Base-by-base conservation (phyloP, 805 yeast genomes). In the Zygosaccharomyces bailii region DNA sequence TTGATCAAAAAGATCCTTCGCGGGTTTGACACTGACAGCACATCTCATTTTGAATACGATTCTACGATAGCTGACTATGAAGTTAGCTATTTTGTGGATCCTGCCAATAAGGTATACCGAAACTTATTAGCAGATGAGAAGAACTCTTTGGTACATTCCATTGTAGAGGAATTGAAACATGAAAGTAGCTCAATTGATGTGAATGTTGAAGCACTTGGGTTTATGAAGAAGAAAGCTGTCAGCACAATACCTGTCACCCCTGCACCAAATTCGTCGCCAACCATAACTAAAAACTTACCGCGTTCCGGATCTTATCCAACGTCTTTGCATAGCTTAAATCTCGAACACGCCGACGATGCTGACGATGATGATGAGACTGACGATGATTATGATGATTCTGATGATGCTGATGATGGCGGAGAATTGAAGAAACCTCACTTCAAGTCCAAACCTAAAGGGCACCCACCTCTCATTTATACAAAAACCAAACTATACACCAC, bases 401-500 rank as follows among this genome's bases (percentile, higher is more conserved):
- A 16, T 17, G 38, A 34, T 21, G 5, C 25, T 18, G 42, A 33
- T 42, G 45, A 30, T 17, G 23, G 19, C 17, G 39, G 17, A 11
- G 29, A 39, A 24, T 17, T 14, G 16, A 19, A n/a, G 21, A 32
- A 41, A n/a, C n/a, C n/a, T n/a, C n/a, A n/a, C n/a, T n/a, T n/a
- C n/a, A n/a, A n/a, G 21, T 32, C 44, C 5, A 23, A 14, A 20
- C 43, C 24, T 10, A 29, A 18, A 13, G 10, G 33, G 9, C 30
- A 42, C 9, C 39, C 24, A 14, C 41, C 49, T 10, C 24, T 42
- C 6, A 27, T 37, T 20, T 43, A 45, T 13, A 51, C 54, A 2
- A 35, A 46, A 19, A 52, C 56, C 8, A 24, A 45, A 20, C 38
- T 33, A n/a, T 45, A 39, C 34, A 50, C 52, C 2, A 41, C 49